Base-by-base conservation (phyloP, 805 yeast species). In the Candida chilensis region DNA sequence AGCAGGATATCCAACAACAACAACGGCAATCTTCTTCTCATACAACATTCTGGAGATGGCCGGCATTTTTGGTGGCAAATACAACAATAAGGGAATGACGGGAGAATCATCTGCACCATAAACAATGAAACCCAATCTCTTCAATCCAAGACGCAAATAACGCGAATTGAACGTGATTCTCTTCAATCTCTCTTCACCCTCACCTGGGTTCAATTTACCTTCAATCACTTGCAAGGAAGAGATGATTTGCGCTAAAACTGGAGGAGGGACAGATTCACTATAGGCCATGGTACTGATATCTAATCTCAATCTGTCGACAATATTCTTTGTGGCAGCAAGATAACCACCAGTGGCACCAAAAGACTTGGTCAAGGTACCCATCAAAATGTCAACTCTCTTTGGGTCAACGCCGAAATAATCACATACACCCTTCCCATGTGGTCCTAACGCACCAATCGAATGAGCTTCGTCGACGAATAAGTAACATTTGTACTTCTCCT, bases 261-360 rank as follows among this genome's bases (percentile, higher is more conserved):
- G 86, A 5, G 96, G 90, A n/a, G 95, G 75, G 24, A 79, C 78
- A 9, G 92, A 63, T 59, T 92, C 99, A 26, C 92, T 78, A 48
- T 87, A 84, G 27, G 63, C 67, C 39, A 78, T 73, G 18, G 88
- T 80, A 40, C 85, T 67, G 44, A 84, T 74, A 44, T 74, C 78
- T 24, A 82, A 44, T 56, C 88, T 74, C 37, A 92, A 61, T 44
- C 78, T 71, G 44, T 86, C 88, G 29, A 90, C 79, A 19, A 85
- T 57, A 28, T 55, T 59, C 47, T 75, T 68, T 38, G 67, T 67
- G 27, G 81, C 94, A n/a, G 95, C 90, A 39, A 92, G 63, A 52
- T 92, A 92, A 28, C 98, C 99, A 48, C 99, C 99, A 25, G 97
- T 86, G 12, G 98, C 97, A 52, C 99, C 98, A 54, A 92, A 92